Evolutionary conservation across 768 basidiomycete genomes (phyloP), one percentile per base, ranked within the genome.

Genomic region (Lactarius deliciosus): DNA sequence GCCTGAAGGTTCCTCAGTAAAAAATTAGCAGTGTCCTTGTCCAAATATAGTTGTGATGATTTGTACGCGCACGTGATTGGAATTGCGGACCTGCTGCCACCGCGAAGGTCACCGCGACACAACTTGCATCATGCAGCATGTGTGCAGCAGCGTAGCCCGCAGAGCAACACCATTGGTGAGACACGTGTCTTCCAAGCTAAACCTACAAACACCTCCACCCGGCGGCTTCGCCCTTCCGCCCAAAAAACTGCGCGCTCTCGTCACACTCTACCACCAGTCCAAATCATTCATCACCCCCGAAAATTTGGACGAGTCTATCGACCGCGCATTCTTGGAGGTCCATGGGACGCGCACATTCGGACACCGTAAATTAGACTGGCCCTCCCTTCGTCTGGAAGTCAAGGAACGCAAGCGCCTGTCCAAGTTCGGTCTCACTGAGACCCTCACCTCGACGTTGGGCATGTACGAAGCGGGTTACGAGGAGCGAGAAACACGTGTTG

Each of bases 231-330:
- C 77, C n/a, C 81, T 88, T 5, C 80, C 87, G 2, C 80, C 81
- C 3, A 79, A 82, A 25, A 82, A 79, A 77, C 80, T 91, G 79
- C 88, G 89, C 66, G 87, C 89, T 3, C 86, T 92, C 68, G 82
- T 92, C 68, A 81, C 85, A 11, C 83, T 93, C 61, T 93, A 92
- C 79, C 91, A 94, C 79, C 85, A 91, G 77, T 78, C 87, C 58
- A 85, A 85, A 64, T 77, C 79, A 2, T 91, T 90, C 78, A 82
- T 94, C 69, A 90, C 90, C 13, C 79, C 79, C 25, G 87, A 90
- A 69, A 92, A 84, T 72, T 83, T 94, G 36, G 81, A 83, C 22
- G 72, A 81, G 25, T 79, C 78, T 64, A 92, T 92, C 63, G 88
- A 91, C 76, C 75, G 81, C 18, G 86, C 86, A 1, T 92, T 93